Percentiles rank a stretch among this genome's conserved stretches.
Evolutionary conservation across 2,329 filamentous ascomycete species (phyloP).

Genomic region (Fusarium duplospermum): DNA sequence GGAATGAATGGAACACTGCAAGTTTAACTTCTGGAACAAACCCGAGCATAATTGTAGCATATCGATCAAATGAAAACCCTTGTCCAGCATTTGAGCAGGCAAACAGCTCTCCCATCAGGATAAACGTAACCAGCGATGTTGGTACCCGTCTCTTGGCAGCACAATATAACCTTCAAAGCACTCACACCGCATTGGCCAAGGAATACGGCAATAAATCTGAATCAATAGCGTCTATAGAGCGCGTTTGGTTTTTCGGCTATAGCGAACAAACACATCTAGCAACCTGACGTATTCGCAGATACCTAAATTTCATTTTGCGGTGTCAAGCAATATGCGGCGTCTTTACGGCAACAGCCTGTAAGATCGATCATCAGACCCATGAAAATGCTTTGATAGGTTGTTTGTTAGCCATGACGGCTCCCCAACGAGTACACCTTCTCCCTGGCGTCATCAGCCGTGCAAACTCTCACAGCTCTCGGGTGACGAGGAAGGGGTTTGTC

Average conservation of each 20-base stretch:
- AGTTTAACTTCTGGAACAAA: neutral
- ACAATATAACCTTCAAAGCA: neutral
- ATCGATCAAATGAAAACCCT: neutral
- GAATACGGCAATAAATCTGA: neutral
- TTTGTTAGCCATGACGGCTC: neutral
- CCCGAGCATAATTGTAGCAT: neutral
- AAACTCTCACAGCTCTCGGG: neutral
- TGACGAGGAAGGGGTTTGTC: neutral
- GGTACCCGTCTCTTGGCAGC: neutral
- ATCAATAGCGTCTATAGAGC: neutral
- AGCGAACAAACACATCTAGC: conserved; percentile 5
- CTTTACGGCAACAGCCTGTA: neutral
- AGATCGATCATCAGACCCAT: neutral
- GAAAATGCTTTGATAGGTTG: neutral
- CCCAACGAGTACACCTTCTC: neutral
- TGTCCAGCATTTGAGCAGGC: neutral
- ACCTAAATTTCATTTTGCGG: neutral
- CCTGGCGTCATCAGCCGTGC: neutral
- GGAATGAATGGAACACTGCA: neutral
- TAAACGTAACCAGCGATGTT: neutral
- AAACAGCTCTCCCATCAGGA: neutral
- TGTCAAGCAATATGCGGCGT: neutral
- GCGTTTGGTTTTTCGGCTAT: conserved; percentile 19
- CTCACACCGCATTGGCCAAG: neutral
- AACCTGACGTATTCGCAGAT: conserved; percentile 7